Evolutionary conservation across 1,284 basidiomycete species (phyloP), one percentile per base, ranked within the genome.

Genomic region (Ceratobasidium papillatum): DNA sequence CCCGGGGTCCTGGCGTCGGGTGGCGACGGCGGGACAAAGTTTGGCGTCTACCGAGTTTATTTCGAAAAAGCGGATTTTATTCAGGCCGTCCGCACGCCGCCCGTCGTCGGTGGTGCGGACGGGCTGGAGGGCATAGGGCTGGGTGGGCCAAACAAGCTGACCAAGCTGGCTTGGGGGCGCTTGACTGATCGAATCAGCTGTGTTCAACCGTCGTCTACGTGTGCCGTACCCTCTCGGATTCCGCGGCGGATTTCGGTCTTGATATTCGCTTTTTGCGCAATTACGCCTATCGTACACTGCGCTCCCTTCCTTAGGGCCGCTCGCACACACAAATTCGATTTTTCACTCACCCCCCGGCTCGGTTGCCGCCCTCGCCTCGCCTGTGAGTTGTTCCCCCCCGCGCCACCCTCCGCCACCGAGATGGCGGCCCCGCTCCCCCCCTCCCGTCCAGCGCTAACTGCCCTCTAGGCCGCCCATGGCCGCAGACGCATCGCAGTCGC

Each of bases 381-480:
- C 61, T 65, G 62, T 65, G 62, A 65, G 62, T 65, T 47, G 62
- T 56, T 47, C 45, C 45, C 54, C 45, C 54, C 54, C n/a, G 54
- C 54, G 54, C 54, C 54, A 56, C 54, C 54, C 30, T 34, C 59
- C 59, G 59, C 59, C 59, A 61, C 59, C 59, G n/a, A 3, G 11
- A 59, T 59, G 56, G 3, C 30, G 3, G 27, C 36, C 34, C 25
- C 34, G 30, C 22, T 51, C 19, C 19, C 64, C 49, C 30, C 45
- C 49, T 27, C 64, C 51, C 17, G 14, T 2, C 49, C 5, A 47
- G 62, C 62, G 62, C 62, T 65, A 65, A 65, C 41, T 7, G 11
- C 22, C 19, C 22, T 34, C 14, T 27, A 43, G 41, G 41, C 62
- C 30, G 62, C 45, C 64, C 30, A 68, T 68, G 64, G 64, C 64